These are phyloP conservation scores for Penicillium coprophilum DNA, from an alignment of 495 filamentous ascomycete genomes.

Conservation along the genomic window DNA sequence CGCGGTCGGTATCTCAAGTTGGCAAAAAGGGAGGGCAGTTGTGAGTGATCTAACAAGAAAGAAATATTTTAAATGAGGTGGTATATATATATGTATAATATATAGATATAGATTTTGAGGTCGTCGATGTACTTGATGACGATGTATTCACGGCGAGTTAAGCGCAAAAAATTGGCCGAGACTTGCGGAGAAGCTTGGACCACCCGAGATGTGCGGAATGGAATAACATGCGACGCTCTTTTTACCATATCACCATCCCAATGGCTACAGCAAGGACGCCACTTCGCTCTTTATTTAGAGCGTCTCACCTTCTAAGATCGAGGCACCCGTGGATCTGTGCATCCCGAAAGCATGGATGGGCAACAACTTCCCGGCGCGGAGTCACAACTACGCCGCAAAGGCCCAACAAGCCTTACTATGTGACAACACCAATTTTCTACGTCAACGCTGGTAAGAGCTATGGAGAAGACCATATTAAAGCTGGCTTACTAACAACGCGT, in stretches of 20 bases:
- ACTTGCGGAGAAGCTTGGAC: constrained; percentile 40
- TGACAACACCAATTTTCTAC: constrained; percentile 98
- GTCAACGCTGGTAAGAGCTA: constrained; percentile 80
- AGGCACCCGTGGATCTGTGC: constrained; percentile 38
- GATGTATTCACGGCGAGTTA: constrained; percentile 8
- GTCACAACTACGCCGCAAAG: constrained; percentile 33
- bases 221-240: constrained; percentile 26
- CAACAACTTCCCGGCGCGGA: constrained; percentile 29
- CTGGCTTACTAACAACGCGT: constrained; percentile 16
- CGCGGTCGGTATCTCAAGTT: constrained; percentile 8
- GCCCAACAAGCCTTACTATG: constrained; percentile 82
- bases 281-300: constrained; percentile 38
- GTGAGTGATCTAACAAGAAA: not conserved
- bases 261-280: constrained; percentile 36
- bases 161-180: constrained; percentile 15
- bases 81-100: not conserved
- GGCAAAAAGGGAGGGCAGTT: not conserved
- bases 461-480: not conserved
- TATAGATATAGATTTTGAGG: not conserved
- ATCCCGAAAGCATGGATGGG: constrained; percentile 24
- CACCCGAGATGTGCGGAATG: constrained; percentile 36
- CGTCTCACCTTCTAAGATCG: constrained; percentile 26
- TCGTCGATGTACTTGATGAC: not conserved
- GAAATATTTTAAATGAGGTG: not conserved
- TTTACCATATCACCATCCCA: constrained; percentile 19